Base-by-base conservation (phyloP, 495 filamentous ascomycete genomes). In the Lasiosphaeria miniovina region DNA sequence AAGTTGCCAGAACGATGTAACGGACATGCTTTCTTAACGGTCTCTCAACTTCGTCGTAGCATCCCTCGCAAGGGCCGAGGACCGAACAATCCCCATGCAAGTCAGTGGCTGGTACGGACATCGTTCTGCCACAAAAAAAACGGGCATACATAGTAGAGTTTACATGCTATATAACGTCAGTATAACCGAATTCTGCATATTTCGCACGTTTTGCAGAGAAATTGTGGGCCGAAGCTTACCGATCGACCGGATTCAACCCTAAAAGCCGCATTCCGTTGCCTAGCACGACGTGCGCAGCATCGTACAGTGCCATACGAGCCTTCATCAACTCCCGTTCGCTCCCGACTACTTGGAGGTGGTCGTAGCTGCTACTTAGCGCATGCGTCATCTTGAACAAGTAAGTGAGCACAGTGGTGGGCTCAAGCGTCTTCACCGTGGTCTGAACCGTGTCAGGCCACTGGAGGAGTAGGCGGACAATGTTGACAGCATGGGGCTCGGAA, bases 381-480 rank as follows among this genome's bases (percentile, higher is more conserved):
- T 94, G 91, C 1, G 90, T 95, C 87, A 96, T 88, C 74, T 86
- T 87, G 80, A 93, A 93, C 49, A 96, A 83, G 74, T 94, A 96
- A 10, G 85, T 86, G 36, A 96, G 76, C 52, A 95, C 74, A 0
- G 84, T 86, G 8, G 82, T 81, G 6, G 86, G 86, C 69, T 89
- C 86, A 6, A 84, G 77, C 0, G 85, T 86, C 67, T 82, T 84
- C 31, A 87, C 75, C 0, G 85, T 86, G 59, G 86, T 86, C 63
- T 82, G 75, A 15, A 86, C 73, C 1, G 84, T 81, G 61, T 89
- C 86, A 6, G 86, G 86, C 70, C 84, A 89, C 62, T 87, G 84
- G 0, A 82, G 79, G 31, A 89, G 74, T 31, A 84, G 67, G 12
- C 86, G 80, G 57, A 85, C 77, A 32, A 89, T 77, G 61, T 87